Conservation (phyloP, 1,284 basidiomycete genomes). For the Inonotus hispidus region DNA sequence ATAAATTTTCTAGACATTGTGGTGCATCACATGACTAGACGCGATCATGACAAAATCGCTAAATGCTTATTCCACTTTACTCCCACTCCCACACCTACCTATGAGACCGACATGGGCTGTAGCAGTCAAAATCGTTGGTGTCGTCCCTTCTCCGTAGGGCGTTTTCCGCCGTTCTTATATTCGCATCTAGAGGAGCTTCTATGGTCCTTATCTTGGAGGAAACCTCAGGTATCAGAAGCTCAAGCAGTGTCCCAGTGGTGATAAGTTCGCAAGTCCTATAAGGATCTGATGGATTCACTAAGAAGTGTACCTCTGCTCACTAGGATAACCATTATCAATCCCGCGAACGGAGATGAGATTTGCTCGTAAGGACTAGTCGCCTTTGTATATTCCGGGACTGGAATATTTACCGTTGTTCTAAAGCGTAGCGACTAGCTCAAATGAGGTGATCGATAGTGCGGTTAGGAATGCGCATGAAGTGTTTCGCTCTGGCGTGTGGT, state of each 20-base stretch:
- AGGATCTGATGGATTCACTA: not conserved
- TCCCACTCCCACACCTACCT: not conserved
- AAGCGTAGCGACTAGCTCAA: conserved; percentile 38
- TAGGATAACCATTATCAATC: conserved; percentile 58
- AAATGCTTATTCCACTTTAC: too few species aligned
- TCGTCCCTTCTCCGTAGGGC: not conserved
- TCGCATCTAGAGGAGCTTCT: conserved; percentile 2
- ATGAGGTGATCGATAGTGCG: conserved; percentile 44
- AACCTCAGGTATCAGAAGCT: not conserved
- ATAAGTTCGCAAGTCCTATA: not conserved
- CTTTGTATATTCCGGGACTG: not conserved
- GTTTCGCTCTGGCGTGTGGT: conserved; percentile 68
- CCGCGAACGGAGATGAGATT: conserved; percentile 57
- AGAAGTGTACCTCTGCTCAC: not conserved
- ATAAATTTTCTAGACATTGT: not conserved
- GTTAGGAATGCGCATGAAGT: conserved; percentile 50
- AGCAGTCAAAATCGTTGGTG: conserved; percentile 3
- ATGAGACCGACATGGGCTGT: conserved; percentile 10
- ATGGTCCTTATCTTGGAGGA: conserved; percentile 8
- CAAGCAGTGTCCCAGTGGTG: not conserved
- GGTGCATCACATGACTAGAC: too few species aligned
- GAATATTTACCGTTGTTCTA: not conserved
- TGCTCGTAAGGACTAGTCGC: conserved; percentile 43
- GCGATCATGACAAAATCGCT: too few species aligned
- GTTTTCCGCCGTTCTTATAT: not conserved